Percentiles rank a stretch among this genome's conserved stretches.
phyloP scores from a whole-genome alignment of 805 yeast species.

The Blastobotrys muscicola region DNA sequence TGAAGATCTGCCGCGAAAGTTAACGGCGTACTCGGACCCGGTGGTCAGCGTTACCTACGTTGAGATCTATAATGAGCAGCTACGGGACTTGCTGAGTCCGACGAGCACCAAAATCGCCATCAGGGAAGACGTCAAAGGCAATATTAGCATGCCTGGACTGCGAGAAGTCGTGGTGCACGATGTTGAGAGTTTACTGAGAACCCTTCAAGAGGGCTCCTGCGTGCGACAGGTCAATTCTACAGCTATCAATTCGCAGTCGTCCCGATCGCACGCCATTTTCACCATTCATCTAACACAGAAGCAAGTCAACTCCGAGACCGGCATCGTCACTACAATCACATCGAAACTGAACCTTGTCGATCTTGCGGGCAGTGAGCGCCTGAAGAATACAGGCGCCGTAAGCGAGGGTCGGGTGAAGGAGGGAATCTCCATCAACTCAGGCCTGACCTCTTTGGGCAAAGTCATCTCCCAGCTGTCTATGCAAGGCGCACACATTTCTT shows the following conservation, averaged over 20 bases:
- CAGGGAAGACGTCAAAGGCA: constrained; percentile 51
- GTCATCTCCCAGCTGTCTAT: constrained; percentile 37
- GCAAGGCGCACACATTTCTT: constrained; percentile 33
- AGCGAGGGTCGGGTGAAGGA: constrained; percentile 45
- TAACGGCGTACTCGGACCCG: not conserved
- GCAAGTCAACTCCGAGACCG: constrained; percentile 21
- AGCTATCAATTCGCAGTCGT: constrained; percentile 53
- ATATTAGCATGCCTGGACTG: constrained; percentile 49
- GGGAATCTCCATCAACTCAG: constrained; percentile 57
- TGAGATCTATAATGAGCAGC: constrained; percentile 66
- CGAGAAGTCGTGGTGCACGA: constrained; percentile 35
- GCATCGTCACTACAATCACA: constrained; percentile 29
- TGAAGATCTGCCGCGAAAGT: not conserved
- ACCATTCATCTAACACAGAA: constrained; percentile 48
- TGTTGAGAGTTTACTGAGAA: constrained; percentile 35
- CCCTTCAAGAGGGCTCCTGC: constrained; percentile 40
- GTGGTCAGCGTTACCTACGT: constrained; percentile 38
- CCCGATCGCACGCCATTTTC: constrained; percentile 68
- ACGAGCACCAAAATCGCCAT: constrained; percentile 25
- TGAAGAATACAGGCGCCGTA: constrained; percentile 41
- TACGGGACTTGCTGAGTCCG: constrained; percentile 42
- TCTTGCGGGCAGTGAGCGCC: constrained; percentile 63
- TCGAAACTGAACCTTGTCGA: constrained; percentile 57
- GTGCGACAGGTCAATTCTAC: constrained; percentile 56
- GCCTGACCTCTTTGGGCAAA: constrained; percentile 56